Base-by-base conservation (phyloP, 345 rosid species). In the Arabidopsis suecica region DNA sequence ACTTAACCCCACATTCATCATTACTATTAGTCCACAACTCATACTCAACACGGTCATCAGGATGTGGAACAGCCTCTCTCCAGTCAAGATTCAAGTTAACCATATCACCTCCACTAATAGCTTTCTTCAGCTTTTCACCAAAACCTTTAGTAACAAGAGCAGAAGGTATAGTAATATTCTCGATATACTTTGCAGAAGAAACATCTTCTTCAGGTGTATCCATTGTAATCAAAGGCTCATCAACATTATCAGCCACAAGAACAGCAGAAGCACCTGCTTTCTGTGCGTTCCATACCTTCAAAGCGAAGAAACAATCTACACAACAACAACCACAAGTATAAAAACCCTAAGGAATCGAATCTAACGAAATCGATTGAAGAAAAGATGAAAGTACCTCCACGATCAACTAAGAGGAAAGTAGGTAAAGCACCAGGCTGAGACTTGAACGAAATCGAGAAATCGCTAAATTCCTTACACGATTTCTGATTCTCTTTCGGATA, bases 1-100 rank as follows among this genome's bases (percentile, higher is more conserved):
- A 94, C 75, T 94, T 94, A 13, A 88, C 89, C 55, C 96, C 98
- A 16, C 98, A 94, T 65, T 89, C 97, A 58, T 91, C 98, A 25
- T 94, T 94, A 79, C 98, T 94, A 78, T 87, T 94, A 68, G 98
- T 89, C 98, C 97, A 94, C 66, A 94, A 66, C 70, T 94, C 91
- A 65, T 94, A 94, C 79, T 91, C 97, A 45, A 94, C 98, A 34
- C 97, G 96, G 72, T 91, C 95, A 80, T 94, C 98, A 36, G 98
- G 98, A 78, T 94, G 97, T 0, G 98, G 97, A 69, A 94, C 97
- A 12, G 96, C 97, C 83, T 94, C 98, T 81, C 97, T 84, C 99
- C 99, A 95, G 72, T 95, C 99, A 71, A 95, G 99, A 38, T 92
- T 95, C 77, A 95, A 89, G 81, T 86, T 90, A 59, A 95, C 93